Conservation (phyloP, 2,329 filamentous ascomycete species). For the Neocatenulostroma microsporum region DNA sequence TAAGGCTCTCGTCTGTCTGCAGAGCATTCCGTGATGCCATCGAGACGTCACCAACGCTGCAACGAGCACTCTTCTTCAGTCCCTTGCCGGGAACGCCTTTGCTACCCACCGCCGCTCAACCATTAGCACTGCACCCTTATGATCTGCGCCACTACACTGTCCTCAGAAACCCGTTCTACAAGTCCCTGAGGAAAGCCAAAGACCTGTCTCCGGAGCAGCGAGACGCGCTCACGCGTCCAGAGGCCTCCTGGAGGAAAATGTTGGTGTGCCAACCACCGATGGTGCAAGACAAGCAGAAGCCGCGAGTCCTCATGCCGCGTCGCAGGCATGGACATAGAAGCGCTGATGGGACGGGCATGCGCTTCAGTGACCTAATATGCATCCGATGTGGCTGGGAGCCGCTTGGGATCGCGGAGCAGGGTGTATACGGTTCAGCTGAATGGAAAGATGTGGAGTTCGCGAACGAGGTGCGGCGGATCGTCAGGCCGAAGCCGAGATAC, state of each 20-base stretch:
- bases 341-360: too few relatives aligned
- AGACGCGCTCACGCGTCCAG: background rate
- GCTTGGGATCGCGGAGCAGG: too few relatives aligned
- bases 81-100: background rate
- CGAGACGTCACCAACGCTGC: constrained; percentile 6
- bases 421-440: too few relatives aligned
- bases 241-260: constrained; percentile 7
- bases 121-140: background rate
- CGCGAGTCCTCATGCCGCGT: too few relatives aligned
- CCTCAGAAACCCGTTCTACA: too few relatives aligned
- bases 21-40: constrained; percentile 5
- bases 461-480: background rate
- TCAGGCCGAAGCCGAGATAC: background rate
- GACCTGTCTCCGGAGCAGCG: background rate
- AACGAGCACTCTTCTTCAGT: constrained; percentile 12
- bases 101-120: background rate
- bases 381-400: too few relatives aligned
- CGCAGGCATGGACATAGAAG: too few relatives aligned
- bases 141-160: too few relatives aligned
- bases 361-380: too few relatives aligned
- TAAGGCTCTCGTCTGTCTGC: constrained; percentile 5
- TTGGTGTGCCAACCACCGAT: constrained; percentile 6
- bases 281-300: too few relatives aligned
- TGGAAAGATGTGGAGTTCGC: background rate
- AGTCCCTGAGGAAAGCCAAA: background rate